Conservation (phyloP, 2,329 filamentous ascomycete genomes). For the Colletotrichum noveboracense region DNA sequence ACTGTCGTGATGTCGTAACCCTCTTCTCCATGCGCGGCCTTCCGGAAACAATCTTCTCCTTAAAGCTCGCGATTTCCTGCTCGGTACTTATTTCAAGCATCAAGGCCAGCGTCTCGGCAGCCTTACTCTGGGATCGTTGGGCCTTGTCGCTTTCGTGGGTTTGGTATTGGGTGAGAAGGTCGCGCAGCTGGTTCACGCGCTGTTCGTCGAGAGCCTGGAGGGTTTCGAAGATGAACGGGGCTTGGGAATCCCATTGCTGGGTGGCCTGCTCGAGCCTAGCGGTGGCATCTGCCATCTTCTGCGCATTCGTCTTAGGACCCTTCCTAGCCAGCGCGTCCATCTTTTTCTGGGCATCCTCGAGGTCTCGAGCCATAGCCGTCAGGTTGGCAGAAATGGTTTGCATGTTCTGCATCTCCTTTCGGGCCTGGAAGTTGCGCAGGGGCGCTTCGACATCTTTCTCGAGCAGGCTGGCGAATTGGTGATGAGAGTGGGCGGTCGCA, state of each 20-base stretch:
- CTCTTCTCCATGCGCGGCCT: conserved; percentile 43
- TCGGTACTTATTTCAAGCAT: conserved; percentile 87
- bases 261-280: conserved; percentile 78
- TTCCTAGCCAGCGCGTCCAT: conserved; percentile 84
- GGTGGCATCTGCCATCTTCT: conserved; percentile 78
- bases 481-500: conserved; percentile 82
- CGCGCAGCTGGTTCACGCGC: conserved; percentile 86
- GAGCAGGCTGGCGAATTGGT: conserved; percentile 79
- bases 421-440: conserved; percentile 75
- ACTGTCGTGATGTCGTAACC: conserved; percentile 42
- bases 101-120: conserved; percentile 80
- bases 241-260: conserved; percentile 91
- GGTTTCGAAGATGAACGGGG: conserved; percentile 92
- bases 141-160: conserved; percentile 91
- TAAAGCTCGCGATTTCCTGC: conserved; percentile 70
- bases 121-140: conserved; percentile 74
- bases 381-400: conserved; percentile 83
- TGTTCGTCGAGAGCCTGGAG: conserved; percentile 91
- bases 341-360: conserved; percentile 84
- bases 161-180: conserved; percentile 89
- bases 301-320: conserved; percentile 75
- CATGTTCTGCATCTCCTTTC: conserved; percentile 82
- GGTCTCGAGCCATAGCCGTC: conserved; percentile 77
- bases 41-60: conserved; percentile 20
- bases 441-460: conserved; percentile 88